A percentile compares a stretch with the other conserved stretches of the same genome.
Conservation (phyloP, 225 moss, liverwort and hornwort genomes). For the Bryum argenteum region DNA sequence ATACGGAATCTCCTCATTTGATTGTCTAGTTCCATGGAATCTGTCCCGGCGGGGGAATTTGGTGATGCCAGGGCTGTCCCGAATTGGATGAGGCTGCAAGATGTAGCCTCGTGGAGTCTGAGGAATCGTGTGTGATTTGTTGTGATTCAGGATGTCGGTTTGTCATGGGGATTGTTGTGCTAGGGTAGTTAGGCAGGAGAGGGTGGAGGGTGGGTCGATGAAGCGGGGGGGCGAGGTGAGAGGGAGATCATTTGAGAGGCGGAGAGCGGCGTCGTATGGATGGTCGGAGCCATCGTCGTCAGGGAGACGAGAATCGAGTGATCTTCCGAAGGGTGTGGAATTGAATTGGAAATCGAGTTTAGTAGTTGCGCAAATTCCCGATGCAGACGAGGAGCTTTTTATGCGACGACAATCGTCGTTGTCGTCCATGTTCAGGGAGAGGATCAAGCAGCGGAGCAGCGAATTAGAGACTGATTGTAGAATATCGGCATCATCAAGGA, state of each 20-base stretch:
- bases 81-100: background rate
- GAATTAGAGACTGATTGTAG: conserved; percentile 12
- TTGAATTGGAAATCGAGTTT: conserved; percentile 35
- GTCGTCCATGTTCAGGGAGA: conserved; percentile 44
- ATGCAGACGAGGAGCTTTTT: conserved; percentile 45
- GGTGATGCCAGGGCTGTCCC: background rate
- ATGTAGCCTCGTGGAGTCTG: background rate
- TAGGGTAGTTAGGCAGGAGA: conserved; percentile 4
- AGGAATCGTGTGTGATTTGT: background rate
- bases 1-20: background rate
- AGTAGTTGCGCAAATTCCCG: conserved; percentile 38
- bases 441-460: conserved; percentile 23
- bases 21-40: background rate
- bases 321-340: conserved; percentile 21
- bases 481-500: conserved; percentile 17
- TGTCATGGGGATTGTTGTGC: background rate
- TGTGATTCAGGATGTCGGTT: conserved; percentile 2
- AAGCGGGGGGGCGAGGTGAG: conserved; percentile 1
- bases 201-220: too few relatives aligned
- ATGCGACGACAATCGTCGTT: conserved; percentile 44
- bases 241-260: conserved; percentile 33
- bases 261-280: conserved; percentile 10
- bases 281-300: conserved; percentile 9
- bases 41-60: background rate
- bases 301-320: conserved; percentile 26